Evolutionary conservation across 805 yeast species (phyloP), one percentile per base, ranked within the genome.

Genomic region (Saccharomycopsis amapae): DNA sequence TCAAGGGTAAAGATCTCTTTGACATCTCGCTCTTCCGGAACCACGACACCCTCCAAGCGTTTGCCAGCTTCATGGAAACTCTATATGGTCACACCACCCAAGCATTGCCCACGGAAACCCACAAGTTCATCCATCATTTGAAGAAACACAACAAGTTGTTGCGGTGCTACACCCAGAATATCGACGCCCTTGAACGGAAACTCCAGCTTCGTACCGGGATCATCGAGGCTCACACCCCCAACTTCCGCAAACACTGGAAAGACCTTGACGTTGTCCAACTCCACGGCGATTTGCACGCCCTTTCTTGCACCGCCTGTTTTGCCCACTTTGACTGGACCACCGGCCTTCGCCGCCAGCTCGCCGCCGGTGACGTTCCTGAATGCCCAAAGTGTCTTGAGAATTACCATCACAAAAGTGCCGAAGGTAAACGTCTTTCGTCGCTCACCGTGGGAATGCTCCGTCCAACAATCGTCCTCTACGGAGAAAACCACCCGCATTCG

Each of bases 161-260:
- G 40, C 68, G 95, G 48, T 87, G 97, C 64, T 90, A 90, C 61
- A 90, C 97, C 1, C 97, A 93, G 58, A 90, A 90, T 60, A 90
- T 90, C 49, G 98, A 90, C 62, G 89, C 95, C 0, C 67, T 90
- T 30, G 97, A 90, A 58, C 66, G 77, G 40, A 65, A 68, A 39
- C 69, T 81, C 22, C 82, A 85, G 19, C 65, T 89, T 46, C 71
- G 69, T 32, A 68, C 81, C 40, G 88, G 89, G 2, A 44, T 50
- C 13, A 64, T 68, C 22, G 67, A 69, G 33, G 55, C 64, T 19
- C 22, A 44, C 50, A 56, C 25, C 64, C 63, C 55, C 58, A 57
- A 43, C 63, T 68, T 62, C 55, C 60, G 58, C 6, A 56, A 54
- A 24, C 62, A 58, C 35, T 81, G 90, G 85, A 79, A 75, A 53